Conservation (phyloP, 345 rosid species). For the Citrus inodora region DNA sequence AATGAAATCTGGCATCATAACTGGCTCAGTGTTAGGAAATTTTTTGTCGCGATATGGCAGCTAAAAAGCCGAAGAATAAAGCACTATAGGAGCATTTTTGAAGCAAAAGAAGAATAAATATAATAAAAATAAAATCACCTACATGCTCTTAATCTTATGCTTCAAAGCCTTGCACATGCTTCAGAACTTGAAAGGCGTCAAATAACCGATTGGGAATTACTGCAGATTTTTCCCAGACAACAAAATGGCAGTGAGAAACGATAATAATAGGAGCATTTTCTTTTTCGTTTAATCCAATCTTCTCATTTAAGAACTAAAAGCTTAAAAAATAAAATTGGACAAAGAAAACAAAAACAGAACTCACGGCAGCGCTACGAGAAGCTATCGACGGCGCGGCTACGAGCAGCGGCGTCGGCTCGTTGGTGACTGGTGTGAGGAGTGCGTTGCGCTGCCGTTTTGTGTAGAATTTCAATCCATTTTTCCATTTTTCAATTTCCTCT, state of each 20-base stretch:
- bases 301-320: too few relatives aligned
- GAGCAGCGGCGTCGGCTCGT: too few relatives aligned
- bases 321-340: too few relatives aligned
- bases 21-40: neutral
- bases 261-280: too few relatives aligned
- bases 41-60: neutral
- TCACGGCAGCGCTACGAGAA: too few relatives aligned
- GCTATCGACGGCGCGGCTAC: too few relatives aligned
- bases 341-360: too few relatives aligned
- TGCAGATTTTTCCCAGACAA: slow-evolving; percentile 96
- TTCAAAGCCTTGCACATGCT: neutral
- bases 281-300: too few relatives aligned
- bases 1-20: neutral
- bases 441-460: too few relatives aligned
- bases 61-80: neutral
- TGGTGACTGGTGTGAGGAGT: too few relatives aligned
- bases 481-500: too few relatives aligned
- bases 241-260: slow-evolving; percentile 63
- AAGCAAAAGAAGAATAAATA: neutral
- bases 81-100: neutral
- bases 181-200: neutral
- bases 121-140: neutral
- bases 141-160: neutral
- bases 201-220: slow-evolving; percentile 66
- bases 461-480: too few relatives aligned